These are phyloP conservation scores for Iberis pinnata DNA, from an alignment of 345 rosid species.

Conservation along the genomic window DNA sequence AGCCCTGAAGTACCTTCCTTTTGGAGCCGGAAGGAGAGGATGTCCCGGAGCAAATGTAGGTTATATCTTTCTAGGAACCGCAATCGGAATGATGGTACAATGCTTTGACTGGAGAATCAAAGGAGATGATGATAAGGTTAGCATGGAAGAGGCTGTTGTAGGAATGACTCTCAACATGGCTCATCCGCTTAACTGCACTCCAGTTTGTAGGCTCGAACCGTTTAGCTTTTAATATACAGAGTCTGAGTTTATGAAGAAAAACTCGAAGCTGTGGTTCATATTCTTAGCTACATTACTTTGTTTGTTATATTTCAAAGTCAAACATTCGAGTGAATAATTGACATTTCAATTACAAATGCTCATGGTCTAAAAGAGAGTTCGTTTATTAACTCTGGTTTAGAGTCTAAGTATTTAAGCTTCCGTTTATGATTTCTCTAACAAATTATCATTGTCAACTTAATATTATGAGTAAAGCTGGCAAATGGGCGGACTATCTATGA, in stretches of 20 bases:
- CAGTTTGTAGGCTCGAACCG: background rate
- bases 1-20: constrained; percentile 46
- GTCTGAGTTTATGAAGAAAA: background rate
- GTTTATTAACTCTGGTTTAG: too few relatives aligned
- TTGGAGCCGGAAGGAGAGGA: constrained; percentile 60
- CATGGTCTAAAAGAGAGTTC: too few relatives aligned
- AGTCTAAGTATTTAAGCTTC: too few relatives aligned
- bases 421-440: too few relatives aligned
- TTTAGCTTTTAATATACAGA: background rate
- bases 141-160: background rate
- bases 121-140: constrained; percentile 19
- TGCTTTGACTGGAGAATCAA: constrained; percentile 37
- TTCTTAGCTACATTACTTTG: background rate
- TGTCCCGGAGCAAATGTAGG: constrained; percentile 61
- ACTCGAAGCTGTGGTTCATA: background rate
- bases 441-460: too few relatives aligned
- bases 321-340: background rate
- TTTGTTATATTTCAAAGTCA: too few relatives aligned
- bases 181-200: constrained; percentile 17
- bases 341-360: too few relatives aligned
- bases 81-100: constrained; percentile 28
- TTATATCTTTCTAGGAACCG: constrained; percentile 14
- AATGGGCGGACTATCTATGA: too few relatives aligned
- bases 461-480: too few relatives aligned
- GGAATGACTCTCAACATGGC: constrained; percentile 19